Conservation (phyloP, 805 yeast genomes). For the Ogataea allantospora region DNA sequence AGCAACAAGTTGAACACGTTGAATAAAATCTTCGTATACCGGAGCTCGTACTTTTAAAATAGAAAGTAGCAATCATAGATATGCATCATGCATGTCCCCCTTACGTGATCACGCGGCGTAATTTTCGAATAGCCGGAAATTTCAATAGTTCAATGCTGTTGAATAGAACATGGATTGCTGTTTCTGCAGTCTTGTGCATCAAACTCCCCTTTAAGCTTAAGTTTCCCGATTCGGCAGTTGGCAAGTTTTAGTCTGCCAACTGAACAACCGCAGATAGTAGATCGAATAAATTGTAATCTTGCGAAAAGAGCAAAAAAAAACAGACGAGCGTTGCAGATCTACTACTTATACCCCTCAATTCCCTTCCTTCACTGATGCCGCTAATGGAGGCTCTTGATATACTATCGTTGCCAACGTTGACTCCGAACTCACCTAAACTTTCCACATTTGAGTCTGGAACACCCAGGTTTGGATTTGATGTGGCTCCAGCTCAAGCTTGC, state of each 20-base stretch:
- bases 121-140: background rate
- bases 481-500: conserved; percentile 26
- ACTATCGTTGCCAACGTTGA: background rate
- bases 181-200: conserved; percentile 5
- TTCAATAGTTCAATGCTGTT: background rate
- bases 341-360: conserved; percentile 4
- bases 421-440: background rate
- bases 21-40: conserved; percentile 32
- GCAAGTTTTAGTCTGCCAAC: conserved; percentile 4
- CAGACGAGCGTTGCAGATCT: conserved; percentile 5
- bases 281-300: background rate
- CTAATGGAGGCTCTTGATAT: conserved; percentile 5
- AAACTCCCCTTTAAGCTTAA: background rate
- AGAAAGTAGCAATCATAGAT: conserved; percentile 7
- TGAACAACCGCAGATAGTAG: conserved; percentile 2
- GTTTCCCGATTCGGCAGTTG: conserved; percentile 5
- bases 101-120: conserved; percentile 2
- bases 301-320: background rate
- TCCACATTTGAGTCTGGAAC: conserved; percentile 1
- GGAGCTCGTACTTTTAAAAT: background rate
- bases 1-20: conserved; percentile 47
- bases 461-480: conserved; percentile 16
- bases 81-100: conserved; percentile 5
- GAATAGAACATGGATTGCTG: conserved; percentile 1
- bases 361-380: background rate